Base-by-base conservation (phyloP, 306 rosid genomes). In the Vigna trinervia region DNA sequence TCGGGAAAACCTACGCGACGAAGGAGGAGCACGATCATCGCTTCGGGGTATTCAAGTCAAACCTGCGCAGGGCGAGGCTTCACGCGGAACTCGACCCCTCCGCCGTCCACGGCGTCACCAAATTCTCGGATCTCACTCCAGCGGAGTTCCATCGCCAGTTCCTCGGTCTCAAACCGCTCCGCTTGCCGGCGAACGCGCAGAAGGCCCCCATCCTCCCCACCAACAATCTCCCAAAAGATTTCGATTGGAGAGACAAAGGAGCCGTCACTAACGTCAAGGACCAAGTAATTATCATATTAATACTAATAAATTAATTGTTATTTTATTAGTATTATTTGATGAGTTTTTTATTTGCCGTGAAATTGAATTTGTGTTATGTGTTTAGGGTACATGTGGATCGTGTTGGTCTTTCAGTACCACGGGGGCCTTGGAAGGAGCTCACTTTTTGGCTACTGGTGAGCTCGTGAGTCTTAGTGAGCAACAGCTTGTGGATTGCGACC, bases 401-500 rank as follows among this genome's bases (percentile, higher is more conserved):
- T 92, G 99, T 84, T 96, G 99, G 99, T 79, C 99, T 23, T 92
- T 95, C 79, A 95, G 99, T 26, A 74, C 99, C 2, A 70, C 90
- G 2, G 99, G 99, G 68, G 99, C 99, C 8, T 78, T 95, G 72
- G 99, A 95, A 82, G 99, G 99, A 78, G 90, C 99, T 74, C 86
- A 92, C 69, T 92, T 65, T 82, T 82, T 92, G 78, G 46, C 85
- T 14, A 88, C 93, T 4, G 97, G 98, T 51, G 83, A 92, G 72
- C 91, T 92, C 2, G 73, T 74, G 19, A 91, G 96, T 73, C 88
- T 96, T 51, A 96, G 99, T 15, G 98, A 92, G 83, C 98, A 96
- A 69, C 99, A 92, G 89, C 98, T 96, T 77, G 97, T 96, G 85
- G 99, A 96, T 76, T 95, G 99, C 22, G 99, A 95, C 70, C 98